These are phyloP conservation scores for Scheffersomyces cryptocercus DNA, from an alignment of 1,139 yeast species.

Conservation along the genomic window DNA sequence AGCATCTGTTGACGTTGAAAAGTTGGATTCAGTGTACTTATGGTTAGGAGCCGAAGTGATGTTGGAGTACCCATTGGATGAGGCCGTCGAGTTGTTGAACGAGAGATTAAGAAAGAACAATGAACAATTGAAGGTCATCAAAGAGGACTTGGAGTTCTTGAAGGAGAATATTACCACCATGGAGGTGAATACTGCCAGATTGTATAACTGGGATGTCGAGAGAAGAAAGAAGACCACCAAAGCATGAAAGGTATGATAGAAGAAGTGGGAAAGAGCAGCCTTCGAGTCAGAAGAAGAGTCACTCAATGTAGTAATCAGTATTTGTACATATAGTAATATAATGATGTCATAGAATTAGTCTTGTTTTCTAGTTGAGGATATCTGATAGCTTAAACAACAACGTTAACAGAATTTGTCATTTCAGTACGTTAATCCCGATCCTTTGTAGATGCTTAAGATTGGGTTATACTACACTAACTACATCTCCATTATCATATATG, in stretches of 20 bases:
- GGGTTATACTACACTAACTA: too few relatives aligned
- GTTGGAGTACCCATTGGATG: slow-evolving; percentile 91
- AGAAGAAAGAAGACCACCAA: slow-evolving; percentile 53
- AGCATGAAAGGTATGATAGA: slow-evolving; percentile 1
- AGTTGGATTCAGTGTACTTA: slow-evolving; percentile 59
- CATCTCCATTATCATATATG: too few relatives aligned
- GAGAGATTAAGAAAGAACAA: slow-evolving; percentile 66
- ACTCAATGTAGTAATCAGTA: not conserved
- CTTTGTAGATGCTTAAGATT: too few relatives aligned
- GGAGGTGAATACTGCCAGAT: slow-evolving; percentile 96
- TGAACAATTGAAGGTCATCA: slow-evolving; percentile 57
- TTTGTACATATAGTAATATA: not conserved
- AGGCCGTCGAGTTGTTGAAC: slow-evolving; percentile 72
- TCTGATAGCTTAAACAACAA: too few relatives aligned
- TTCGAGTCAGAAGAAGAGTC: not conserved
- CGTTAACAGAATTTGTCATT: too few relatives aligned
- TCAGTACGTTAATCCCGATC: too few relatives aligned
- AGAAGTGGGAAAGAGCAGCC: too few relatives aligned
- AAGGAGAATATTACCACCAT: slow-evolving; percentile 94
- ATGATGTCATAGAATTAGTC: too few relatives aligned
- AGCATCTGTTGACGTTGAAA: slow-evolving; percentile 63
- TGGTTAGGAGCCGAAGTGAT: slow-evolving; percentile 99
- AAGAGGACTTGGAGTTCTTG: slow-evolving; percentile 85
- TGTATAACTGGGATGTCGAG: slow-evolving; percentile 95
- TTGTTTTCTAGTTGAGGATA: too few relatives aligned